These are phyloP conservation scores for Escovopsis sp. DNA, from an alignment of 2,329 filamentous ascomycete species.

Conservation along the genomic window DNA sequence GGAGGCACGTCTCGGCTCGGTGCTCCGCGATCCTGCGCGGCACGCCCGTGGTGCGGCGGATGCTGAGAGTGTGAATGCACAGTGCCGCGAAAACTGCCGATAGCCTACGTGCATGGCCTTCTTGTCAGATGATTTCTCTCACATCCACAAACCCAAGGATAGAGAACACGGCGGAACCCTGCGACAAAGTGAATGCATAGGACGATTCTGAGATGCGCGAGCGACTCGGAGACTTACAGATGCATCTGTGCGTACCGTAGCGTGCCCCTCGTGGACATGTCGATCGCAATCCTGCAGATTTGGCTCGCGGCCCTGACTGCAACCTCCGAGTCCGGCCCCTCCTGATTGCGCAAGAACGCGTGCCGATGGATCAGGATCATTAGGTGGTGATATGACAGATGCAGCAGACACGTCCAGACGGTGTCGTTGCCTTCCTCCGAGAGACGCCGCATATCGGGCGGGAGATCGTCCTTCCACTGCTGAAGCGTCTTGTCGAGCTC, in stretches of 20 bases:
- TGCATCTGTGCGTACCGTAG: slow-evolving; percentile 24
- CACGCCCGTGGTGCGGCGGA: slow-evolving; percentile 18
- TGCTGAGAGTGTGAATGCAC: slow-evolving; percentile 22
- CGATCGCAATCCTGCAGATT: slow-evolving; percentile 22
- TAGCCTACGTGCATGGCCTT: slow-evolving; percentile 16
- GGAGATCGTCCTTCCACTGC: slow-evolving; percentile 19
- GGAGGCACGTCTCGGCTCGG: slow-evolving; percentile 21
- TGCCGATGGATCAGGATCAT: slow-evolving; percentile 21
- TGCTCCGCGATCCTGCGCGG: slow-evolving; percentile 20
- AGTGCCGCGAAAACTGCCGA: slow-evolving; percentile 22
- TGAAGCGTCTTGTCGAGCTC: slow-evolving; percentile 16
- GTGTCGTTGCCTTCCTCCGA: slow-evolving; percentile 19
- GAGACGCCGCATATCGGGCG: slow-evolving; percentile 14
- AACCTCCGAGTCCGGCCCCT: slow-evolving; percentile 14
- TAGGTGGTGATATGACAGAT: slow-evolving; percentile 22
- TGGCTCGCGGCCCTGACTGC: slow-evolving; percentile 18
- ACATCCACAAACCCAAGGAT: background rate
- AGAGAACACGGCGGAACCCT: no score
- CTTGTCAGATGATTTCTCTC: background rate
- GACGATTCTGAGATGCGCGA: no score
- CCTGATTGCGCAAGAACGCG: slow-evolving; percentile 15
- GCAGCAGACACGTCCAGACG: slow-evolving; percentile 21
- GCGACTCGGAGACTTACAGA: no score
- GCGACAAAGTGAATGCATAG: no score
- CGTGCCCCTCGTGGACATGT: slow-evolving; percentile 20